phyloP scores from a whole-genome alignment of 1,139 yeast genomes.

The Suhomyces bribrorum region DNA sequence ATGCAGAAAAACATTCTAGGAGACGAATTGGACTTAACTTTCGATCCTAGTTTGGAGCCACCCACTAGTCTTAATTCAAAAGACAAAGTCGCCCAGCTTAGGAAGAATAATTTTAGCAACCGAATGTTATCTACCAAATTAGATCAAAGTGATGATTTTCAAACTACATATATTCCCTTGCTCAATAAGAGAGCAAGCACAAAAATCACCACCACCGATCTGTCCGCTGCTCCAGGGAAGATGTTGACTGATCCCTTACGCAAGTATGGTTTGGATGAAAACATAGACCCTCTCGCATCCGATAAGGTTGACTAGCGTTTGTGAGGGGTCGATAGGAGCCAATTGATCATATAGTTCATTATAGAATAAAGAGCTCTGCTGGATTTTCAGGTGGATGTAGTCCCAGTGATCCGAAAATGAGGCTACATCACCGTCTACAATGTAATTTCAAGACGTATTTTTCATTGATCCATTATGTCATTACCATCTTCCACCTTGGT shows the following conservation, averaged over 20 bases:
- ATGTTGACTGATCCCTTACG: no score
- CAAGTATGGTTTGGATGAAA: no score
- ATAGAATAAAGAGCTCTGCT: no score
- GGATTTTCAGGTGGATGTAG: no score
- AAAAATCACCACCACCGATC: conserved; percentile 16
- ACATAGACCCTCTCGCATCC: no score
- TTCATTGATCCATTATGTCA: not conserved
- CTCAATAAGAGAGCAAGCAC: conserved; percentile 40
- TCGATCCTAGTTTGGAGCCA: conserved; percentile 33
- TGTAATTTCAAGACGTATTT: conserved; percentile 2
- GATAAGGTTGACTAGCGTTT: no score
- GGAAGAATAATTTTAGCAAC: conserved; percentile 9
- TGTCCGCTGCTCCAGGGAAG: conserved; percentile 2
- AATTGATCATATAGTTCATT: no score
- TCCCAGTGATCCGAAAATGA: no score
- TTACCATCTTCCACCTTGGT: conserved; percentile 11
- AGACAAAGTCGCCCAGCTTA: not conserved
- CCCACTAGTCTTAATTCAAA: conserved; percentile 25
- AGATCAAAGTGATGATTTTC: conserved; percentile 7
- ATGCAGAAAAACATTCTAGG: conserved; percentile 17
- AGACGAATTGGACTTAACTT: conserved; percentile 33
- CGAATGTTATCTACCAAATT: conserved; percentile 21
- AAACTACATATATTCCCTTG: conserved; percentile 21
- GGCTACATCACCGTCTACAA: no score
- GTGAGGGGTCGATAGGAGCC: no score